A percentile compares a stretch with the other conserved stretches of the same genome.
Conservation (phyloP, 2,329 filamentous ascomycete genomes). For the Drechslera avenae region DNA sequence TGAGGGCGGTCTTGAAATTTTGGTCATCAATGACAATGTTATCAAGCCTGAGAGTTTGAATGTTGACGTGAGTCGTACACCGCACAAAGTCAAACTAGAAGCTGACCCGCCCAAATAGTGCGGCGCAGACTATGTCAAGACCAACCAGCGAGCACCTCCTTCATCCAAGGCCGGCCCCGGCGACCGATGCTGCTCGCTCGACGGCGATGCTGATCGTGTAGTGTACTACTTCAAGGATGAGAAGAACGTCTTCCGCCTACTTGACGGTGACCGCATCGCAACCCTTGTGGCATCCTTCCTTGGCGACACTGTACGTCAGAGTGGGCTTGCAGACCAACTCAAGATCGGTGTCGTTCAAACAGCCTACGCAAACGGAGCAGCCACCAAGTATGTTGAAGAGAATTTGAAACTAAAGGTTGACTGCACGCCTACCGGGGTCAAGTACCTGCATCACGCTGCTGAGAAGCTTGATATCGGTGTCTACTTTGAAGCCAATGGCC, state of each 20-base stretch:
- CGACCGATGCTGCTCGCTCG: slow-evolving; percentile 85
- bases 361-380: slow-evolving; percentile 95
- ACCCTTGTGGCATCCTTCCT: slow-evolving; percentile 94
- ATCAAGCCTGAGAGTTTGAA: slow-evolving; percentile 89
- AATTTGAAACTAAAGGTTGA: slow-evolving; percentile 86
- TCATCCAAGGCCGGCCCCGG: slow-evolving; percentile 76
- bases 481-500: slow-evolving; percentile 98
- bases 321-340: slow-evolving; percentile 77
- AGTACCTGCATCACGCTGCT: slow-evolving; percentile 97
- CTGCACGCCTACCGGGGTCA: slow-evolving; percentile 94
- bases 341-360: slow-evolving; percentile 96
- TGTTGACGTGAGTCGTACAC: slow-evolving; percentile 67
- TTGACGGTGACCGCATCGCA: slow-evolving; percentile 96
- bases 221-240: slow-evolving; percentile 93
- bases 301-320: slow-evolving; percentile 80
- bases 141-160: slow-evolving; percentile 87
- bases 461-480: slow-evolving; percentile 93
- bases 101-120: slow-evolving; percentile 60
- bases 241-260: slow-evolving; percentile 82
- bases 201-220: slow-evolving; percentile 93
- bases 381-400: slow-evolving; percentile 88
- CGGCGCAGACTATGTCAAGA: slow-evolving; percentile 97
- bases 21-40: slow-evolving; percentile 90
- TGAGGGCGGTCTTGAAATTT: slow-evolving; percentile 73
- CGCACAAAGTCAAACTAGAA: background rate